Conservation (phyloP, 2,329 filamentous ascomycete genomes). For the Gliomastix tumulicola region DNA sequence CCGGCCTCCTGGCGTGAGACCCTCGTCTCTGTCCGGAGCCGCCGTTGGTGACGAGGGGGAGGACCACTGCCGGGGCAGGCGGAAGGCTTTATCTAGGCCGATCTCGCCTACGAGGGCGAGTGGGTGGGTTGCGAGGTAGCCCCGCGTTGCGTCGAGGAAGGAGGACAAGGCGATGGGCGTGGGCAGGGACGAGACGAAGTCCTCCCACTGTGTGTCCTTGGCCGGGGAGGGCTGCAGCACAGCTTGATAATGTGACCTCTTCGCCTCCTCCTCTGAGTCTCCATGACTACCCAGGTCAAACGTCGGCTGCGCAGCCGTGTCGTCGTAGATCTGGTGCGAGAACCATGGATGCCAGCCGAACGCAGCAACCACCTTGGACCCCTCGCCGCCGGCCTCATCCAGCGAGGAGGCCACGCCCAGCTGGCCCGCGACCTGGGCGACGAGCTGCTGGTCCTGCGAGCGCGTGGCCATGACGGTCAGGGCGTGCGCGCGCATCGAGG, state of each 20-base stretch:
- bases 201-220: slow-evolving; percentile 14
- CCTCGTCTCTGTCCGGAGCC: slow-evolving; percentile 15
- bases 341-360: slow-evolving; percentile 91
- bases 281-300: slow-evolving; percentile 17
- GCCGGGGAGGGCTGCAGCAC: slow-evolving; percentile 43
- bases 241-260: slow-evolving; percentile 55
- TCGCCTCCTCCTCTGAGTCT: slow-evolving; percentile 22
- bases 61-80: slow-evolving; percentile 57
- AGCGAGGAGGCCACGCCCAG: slow-evolving; percentile 34
- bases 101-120: slow-evolving; percentile 69
- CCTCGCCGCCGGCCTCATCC: slow-evolving; percentile 6
- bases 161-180: slow-evolving; percentile 51
- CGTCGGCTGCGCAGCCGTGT: slow-evolving; percentile 30
- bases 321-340: slow-evolving; percentile 67
- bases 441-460: slow-evolving; percentile 67
- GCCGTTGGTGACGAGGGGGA: too few species aligned
- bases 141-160: slow-evolving; percentile 49
- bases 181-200: slow-evolving; percentile 46
- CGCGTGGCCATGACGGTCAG: slow-evolving; percentile 75
- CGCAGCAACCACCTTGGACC: slow-evolving; percentile 47
- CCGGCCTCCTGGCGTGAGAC: slow-evolving; percentile 60
- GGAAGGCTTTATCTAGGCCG: slow-evolving; percentile 70
- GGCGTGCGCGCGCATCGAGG: slow-evolving; percentile 56
- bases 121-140: slow-evolving; percentile 49
- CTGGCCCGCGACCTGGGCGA: slow-evolving; percentile 52